Percentiles rank a stretch among this genome's conserved stretches.
Evolutionary conservation across 176 grass and related monocot genomes (phyloP).

Genomic region (Puccinellia tenuiflora): DNA sequence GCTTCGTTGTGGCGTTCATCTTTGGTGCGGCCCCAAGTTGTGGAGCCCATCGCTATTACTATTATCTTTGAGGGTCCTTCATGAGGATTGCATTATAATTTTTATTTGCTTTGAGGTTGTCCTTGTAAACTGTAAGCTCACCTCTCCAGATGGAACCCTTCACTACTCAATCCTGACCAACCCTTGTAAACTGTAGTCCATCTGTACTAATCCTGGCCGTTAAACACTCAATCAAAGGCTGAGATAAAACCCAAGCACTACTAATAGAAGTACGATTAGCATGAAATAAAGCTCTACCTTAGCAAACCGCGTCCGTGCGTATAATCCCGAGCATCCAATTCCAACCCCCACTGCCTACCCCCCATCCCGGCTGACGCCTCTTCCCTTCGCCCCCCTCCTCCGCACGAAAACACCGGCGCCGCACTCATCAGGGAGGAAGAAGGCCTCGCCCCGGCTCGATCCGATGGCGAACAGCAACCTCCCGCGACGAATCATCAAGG

Average conservation of each 20-base stretch:
- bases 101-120: too few species aligned
- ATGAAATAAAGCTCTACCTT: background rate
- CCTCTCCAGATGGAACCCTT: too few species aligned
- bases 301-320: slow-evolving; percentile 8
- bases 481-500: slow-evolving; percentile 98
- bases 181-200: too few species aligned
- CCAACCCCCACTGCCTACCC: background rate
- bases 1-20: too few species aligned
- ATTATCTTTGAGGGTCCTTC: too few species aligned
- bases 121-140: too few species aligned
- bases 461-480: slow-evolving; percentile 96
- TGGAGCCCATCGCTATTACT: too few species aligned
- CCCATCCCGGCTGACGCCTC: slow-evolving; percentile 20
- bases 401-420: slow-evolving; percentile 26
- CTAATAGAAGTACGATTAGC: too few species aligned
- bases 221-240: background rate
- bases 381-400: background rate
- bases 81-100: too few species aligned
- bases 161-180: too few species aligned
- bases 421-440: slow-evolving; percentile 1
- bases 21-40: too few species aligned
- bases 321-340: slow-evolving; percentile 16
- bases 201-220: slow-evolving; percentile 13
- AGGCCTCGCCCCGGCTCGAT: slow-evolving; percentile 31
- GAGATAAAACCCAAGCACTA: background rate